Percentiles rank a stretch among this genome's conserved stretches.
Evolutionary conservation across 495 filamentous ascomycete genomes (phyloP).

Genomic region (Gamarada debralockiae): DNA sequence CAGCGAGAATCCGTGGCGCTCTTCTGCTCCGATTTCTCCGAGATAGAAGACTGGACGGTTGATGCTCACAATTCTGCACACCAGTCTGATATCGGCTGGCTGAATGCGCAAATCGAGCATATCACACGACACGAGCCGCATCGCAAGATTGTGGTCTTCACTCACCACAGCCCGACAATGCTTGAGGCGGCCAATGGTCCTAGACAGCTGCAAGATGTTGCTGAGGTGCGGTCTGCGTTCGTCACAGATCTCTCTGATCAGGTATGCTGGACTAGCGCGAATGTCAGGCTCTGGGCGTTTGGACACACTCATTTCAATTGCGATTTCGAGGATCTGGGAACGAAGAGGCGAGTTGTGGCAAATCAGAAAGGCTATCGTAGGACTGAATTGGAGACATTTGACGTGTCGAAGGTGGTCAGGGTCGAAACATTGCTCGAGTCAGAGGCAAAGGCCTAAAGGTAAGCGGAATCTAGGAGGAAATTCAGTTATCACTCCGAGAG

Average conservation of each 20-base stretch:
- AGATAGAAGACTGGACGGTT: constrained; percentile 43
- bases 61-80: constrained; percentile 38
- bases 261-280: constrained; percentile 37
- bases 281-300: constrained; percentile 48
- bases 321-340: constrained; percentile 28
- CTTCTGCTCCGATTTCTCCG: constrained; percentile 46
- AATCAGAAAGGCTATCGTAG: too few relatives aligned
- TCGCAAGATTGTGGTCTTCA: constrained; percentile 40
- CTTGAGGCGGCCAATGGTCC: constrained; percentile 36
- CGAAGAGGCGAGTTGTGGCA: constrained; percentile 7
- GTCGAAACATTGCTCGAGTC: constrained; percentile 11
- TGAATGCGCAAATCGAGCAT: constrained; percentile 41
- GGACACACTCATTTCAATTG: constrained; percentile 53
- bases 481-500: constrained; percentile 5
- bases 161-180: constrained; percentile 48
- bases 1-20: constrained; percentile 25
- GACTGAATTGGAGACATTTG: constrained; percentile 10
- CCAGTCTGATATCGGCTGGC: constrained; percentile 41
- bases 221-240: constrained; percentile 30
- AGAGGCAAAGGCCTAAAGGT: constrained; percentile 5
- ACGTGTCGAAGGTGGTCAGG: constrained; percentile 10
- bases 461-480: constrained; percentile 5
- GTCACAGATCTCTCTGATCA: constrained; percentile 40
- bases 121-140: constrained; percentile 31
- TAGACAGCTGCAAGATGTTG: constrained; percentile 32